Conservation (phyloP, 345 rosid species). For the Alliaria petiolata region DNA sequence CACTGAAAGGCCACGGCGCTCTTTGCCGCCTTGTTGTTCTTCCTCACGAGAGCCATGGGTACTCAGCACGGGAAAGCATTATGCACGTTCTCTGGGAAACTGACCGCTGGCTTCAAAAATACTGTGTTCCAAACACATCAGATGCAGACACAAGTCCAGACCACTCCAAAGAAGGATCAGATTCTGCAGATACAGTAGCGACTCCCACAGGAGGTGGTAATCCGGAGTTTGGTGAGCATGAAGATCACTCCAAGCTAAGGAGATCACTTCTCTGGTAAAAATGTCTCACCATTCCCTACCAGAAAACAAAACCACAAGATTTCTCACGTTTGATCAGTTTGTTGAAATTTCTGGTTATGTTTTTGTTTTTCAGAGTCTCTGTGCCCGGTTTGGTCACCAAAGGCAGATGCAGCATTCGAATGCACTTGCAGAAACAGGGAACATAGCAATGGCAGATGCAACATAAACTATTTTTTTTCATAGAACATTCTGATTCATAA, state of each 20-base stretch:
- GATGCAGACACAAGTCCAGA: conserved; percentile 42
- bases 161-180: conserved; percentile 35
- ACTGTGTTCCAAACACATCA: conserved; percentile 60
- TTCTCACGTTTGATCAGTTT: background rate
- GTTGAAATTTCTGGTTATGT: background rate
- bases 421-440: conserved; percentile 2
- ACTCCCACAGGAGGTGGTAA: conserved; percentile 59
- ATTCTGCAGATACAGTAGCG: conserved; percentile 41
- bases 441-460: background rate
- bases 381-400: background rate
- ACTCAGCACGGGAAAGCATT: conserved; percentile 91
- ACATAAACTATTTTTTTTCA: background rate
- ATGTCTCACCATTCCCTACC: background rate
- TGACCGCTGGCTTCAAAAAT: conserved; percentile 90
- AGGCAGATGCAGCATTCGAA: background rate
- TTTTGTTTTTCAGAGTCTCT: conserved; percentile 3
- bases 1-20: conserved; percentile 94
- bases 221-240: conserved; percentile 47
- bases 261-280: conserved; percentile 46
- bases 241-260: conserved; percentile 35
- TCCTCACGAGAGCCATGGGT: conserved; percentile 97
- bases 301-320: background rate
- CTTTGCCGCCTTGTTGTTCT: conserved; percentile 83
- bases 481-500: background rate
- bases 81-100: conserved; percentile 99